Evolutionary conservation across 208 protist genomes (phyloP), one percentile per base, ranked within the genome.

Genomic region (Crithidia thermophila): DNA sequence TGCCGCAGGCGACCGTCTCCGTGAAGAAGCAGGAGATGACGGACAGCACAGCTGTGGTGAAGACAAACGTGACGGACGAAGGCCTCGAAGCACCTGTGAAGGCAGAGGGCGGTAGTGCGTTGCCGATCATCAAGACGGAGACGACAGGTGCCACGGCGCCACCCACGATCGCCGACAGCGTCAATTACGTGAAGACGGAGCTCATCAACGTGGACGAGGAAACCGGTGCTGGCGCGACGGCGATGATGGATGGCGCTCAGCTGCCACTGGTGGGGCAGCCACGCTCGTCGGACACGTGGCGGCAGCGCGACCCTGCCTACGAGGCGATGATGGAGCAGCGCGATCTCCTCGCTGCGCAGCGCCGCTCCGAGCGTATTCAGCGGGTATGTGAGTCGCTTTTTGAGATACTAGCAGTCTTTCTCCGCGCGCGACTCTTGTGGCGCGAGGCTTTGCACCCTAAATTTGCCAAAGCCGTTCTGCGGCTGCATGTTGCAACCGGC

Each of bases 361-460:
- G 87, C 28, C 84, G 85, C 46, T 89, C 84, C 10, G 78, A 94
- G 60, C 91, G 84, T 25, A 92, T 94, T 37, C 80, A 88, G 60
- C 79, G 75, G 21, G 76, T 81, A 13, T 84, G 66, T 23, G 63
- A 81, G 50, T 62, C 64, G 13, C 77, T 93, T 27, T 74, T 77
- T 25, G 20, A 42, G 23, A 45, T 96, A 0, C 46, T 91, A 11
- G 64, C 75, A 11, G 60, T 88, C 1, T 52, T 94, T 3, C 34
- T 83, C 33, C 79, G 91, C 16, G 79, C 78, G 2, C 82, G 77
- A 7, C 42, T 83, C 10, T 23, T 96, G 39, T 88, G 88, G 72
- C 77, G 79, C 4, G 73, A 92, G 61, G 63, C 83, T 0, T 76
- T 67, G 16, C 87, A 94, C 56, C 85, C 85, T 16, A 20, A 57